phyloP scores from a whole-genome alignment of 352 stramenopile genomes.

The Phytophthora pluvialis region DNA sequence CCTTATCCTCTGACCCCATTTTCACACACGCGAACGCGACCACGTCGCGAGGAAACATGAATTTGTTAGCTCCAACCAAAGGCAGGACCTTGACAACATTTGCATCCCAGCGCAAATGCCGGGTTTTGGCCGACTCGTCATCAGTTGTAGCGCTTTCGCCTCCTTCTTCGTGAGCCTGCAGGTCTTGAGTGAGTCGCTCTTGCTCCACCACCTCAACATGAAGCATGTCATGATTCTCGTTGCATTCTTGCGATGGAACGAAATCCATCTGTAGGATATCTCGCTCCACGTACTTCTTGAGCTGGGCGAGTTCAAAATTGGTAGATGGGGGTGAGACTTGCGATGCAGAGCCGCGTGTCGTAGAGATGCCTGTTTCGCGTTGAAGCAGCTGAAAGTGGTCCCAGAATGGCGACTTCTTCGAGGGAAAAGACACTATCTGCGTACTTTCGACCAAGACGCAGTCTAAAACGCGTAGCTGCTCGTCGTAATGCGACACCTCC shows the following conservation, averaged over 20 bases:
- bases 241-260: constrained; percentile 43
- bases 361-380: constrained; percentile 9
- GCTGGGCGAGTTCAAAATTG: constrained; percentile 31
- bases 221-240: constrained; percentile 46
- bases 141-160: constrained; percentile 10
- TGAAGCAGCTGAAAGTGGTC: constrained; percentile 33
- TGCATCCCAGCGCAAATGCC: constrained; percentile 37
- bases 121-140: not conserved
- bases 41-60: constrained; percentile 34
- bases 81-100: constrained; percentile 45
- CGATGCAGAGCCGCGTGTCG: not conserved
- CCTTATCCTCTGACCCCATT: constrained; percentile 20
- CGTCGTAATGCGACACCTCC: constrained; percentile 71
- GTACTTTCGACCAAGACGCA: constrained; percentile 63
- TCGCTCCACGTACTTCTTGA: constrained; percentile 61
- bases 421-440: constrained; percentile 59
- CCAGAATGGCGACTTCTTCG: constrained; percentile 65
- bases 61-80: constrained; percentile 24
- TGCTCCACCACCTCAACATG: constrained; percentile 43
- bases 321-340: not conserved
- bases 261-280: constrained; percentile 50
- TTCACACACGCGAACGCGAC: constrained; percentile 47
- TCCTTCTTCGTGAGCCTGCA: constrained; percentile 41
- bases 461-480: constrained; percentile 59
- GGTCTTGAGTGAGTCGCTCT: constrained; percentile 61